Evolutionary conservation across 805 yeast species (phyloP).

Genomic region (Lipomyces kockii): DNA sequence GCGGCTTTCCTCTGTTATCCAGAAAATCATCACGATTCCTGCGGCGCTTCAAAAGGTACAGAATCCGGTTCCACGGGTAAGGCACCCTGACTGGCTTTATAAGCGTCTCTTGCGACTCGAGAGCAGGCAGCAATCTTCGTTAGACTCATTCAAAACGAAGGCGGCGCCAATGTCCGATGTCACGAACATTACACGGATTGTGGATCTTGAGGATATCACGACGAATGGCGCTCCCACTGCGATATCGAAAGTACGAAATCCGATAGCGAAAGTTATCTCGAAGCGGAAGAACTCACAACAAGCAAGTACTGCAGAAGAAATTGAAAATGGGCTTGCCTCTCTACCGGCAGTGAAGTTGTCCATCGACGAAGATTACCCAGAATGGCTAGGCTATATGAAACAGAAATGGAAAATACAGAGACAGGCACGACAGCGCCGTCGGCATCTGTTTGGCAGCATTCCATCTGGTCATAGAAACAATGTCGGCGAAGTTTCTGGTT

Average conservation of each 20-base stretch:
- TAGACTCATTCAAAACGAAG: slow-evolving; percentile 56
- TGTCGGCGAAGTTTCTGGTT: slow-evolving; percentile 60
- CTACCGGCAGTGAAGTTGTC: slow-evolving; percentile 44
- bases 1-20: slow-evolving; percentile 88
- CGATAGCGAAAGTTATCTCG: slow-evolving; percentile 49
- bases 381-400: slow-evolving; percentile 71
- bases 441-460: slow-evolving; percentile 75
- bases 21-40: slow-evolving; percentile 93
- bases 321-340: slow-evolving; percentile 54
- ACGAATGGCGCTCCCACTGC: background rate
- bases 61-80: slow-evolving; percentile 94
- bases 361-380: slow-evolving; percentile 48
- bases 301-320: slow-evolving; percentile 35
- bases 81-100: slow-evolving; percentile 91
- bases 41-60: slow-evolving; percentile 88
- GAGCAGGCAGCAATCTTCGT: slow-evolving; percentile 74
- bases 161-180: slow-evolving; percentile 50
- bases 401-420: slow-evolving; percentile 84
- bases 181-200: slow-evolving; percentile 39
- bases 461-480: slow-evolving; percentile 49
- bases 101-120: slow-evolving; percentile 57
- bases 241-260: slow-evolving; percentile 27
- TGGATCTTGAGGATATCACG: slow-evolving; percentile 40
- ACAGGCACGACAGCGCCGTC: slow-evolving; percentile 72
- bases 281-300: slow-evolving; percentile 45